A percentile compares a stretch with the other conserved stretches of the same genome.
Conservation (phyloP, 1,284 basidiomycete species). For the Stygiomarasmius scandens region DNA sequence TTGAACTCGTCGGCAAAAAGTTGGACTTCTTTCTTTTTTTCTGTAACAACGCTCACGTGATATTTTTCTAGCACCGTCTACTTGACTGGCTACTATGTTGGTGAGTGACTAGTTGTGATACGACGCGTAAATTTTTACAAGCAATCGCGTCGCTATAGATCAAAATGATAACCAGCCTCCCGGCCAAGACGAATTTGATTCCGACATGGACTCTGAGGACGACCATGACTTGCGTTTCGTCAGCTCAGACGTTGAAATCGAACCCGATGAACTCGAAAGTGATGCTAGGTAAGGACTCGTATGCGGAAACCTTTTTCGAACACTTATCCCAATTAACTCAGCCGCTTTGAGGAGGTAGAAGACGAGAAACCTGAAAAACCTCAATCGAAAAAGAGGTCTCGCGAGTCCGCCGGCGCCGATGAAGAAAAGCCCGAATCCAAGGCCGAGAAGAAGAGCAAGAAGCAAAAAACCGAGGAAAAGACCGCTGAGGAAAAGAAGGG, state of each 20-base stretch:
- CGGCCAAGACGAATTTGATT: constrained; percentile 42
- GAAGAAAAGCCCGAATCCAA: constrained; percentile 57
- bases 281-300: constrained; percentile 53
- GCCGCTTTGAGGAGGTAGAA: constrained; percentile 70
- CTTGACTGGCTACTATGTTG: constrained; percentile 90
- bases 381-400: constrained; percentile 59
- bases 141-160: constrained; percentile 36
- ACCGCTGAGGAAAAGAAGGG: constrained; percentile 30
- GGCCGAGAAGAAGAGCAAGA: constrained; percentile 38
- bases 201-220: constrained; percentile 59
- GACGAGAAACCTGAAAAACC: constrained; percentile 34
- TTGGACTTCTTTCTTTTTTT: constrained; percentile 33
- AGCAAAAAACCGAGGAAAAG: constrained; percentile 35
- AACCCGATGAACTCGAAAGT: constrained; percentile 56
- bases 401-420: constrained; percentile 54
- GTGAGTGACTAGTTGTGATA: constrained; percentile 38
- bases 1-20: constrained; percentile 89
- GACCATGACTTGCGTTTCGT: constrained; percentile 68
- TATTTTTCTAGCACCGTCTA: constrained; percentile 66
- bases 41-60: constrained; percentile 12
- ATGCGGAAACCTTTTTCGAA: background rate
- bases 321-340: constrained; percentile 25
- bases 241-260: constrained; percentile 76
- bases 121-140: constrained; percentile 14
- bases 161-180: constrained; percentile 55